Evolutionary conservation across 495 filamentous ascomycete genomes (phyloP).

Genomic region (Talaromyces stipitatus): DNA sequence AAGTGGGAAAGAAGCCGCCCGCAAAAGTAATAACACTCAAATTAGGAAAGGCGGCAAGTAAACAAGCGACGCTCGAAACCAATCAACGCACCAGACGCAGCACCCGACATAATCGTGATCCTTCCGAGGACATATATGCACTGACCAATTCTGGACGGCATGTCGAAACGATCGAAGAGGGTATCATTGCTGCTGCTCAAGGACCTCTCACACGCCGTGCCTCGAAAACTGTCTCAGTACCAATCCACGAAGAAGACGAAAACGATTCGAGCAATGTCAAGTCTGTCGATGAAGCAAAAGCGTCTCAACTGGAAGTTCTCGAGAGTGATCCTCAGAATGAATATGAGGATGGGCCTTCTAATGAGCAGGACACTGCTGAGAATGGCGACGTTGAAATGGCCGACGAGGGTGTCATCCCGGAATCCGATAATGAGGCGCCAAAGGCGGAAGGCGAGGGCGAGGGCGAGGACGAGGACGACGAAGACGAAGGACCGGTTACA

Average conservation of each 20-base stretch:
- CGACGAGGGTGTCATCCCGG: constrained; percentile 42
- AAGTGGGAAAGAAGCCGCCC: constrained; percentile 16
- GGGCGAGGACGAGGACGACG: constrained; percentile 55
- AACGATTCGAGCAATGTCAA: constrained; percentile 17
- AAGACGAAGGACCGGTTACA: constrained; percentile 56
- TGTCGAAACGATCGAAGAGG: constrained; percentile 48
- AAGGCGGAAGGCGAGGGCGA: constrained; percentile 28
- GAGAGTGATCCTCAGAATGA: constrained; percentile 35
- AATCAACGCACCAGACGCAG: constrained; percentile 38
- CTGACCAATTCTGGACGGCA: constrained; percentile 75
- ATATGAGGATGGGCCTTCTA: constrained; percentile 21
- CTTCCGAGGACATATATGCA: constrained; percentile 52
- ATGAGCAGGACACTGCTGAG: constrained; percentile 19
- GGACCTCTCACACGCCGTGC: constrained; percentile 43
- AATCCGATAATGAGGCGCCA: constrained; percentile 39
- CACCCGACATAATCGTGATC: constrained; percentile 52
- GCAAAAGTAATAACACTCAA: constrained; percentile 39
- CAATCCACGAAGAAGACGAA: constrained; percentile 51
- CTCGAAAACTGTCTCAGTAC: constrained; percentile 41
- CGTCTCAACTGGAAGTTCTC: constrained; percentile 30
- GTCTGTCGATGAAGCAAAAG: constrained; percentile 22
- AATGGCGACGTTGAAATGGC: constrained; percentile 36
- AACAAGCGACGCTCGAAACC: constrained; percentile 19
- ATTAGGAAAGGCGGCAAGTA: constrained; percentile 23
- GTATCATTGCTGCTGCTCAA: constrained; percentile 61